Percentiles rank a stretch among this genome's conserved stretches.
These are phyloP conservation scores for Citeromyces siamensis DNA, from an alignment of 1,139 yeast genomes.

Conservation along the genomic window DNA sequence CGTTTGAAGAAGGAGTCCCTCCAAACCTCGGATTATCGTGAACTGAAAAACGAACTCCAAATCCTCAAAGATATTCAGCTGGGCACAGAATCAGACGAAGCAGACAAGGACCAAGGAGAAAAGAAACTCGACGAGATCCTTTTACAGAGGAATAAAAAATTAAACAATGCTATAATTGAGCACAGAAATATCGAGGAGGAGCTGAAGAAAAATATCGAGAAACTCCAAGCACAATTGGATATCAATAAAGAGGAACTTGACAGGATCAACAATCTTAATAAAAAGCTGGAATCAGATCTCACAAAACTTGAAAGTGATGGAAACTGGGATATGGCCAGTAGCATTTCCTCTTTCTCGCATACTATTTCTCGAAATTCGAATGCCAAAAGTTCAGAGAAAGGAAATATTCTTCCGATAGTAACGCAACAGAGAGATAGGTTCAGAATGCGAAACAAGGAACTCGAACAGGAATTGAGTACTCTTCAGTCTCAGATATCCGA, in stretches of 20 bases:
- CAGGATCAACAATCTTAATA: constrained; percentile 30
- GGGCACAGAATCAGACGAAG: constrained; percentile 26
- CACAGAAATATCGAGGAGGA: constrained; percentile 40
- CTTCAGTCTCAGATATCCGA: constrained; percentile 41
- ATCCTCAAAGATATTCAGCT: constrained; percentile 68
- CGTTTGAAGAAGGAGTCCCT: constrained; percentile 33
- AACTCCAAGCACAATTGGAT: constrained; percentile 27
- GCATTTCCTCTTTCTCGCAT: constrained; percentile 48
- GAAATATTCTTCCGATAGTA: constrained; percentile 69
- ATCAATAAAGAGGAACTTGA: constrained; percentile 21
- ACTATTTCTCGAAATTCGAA: constrained; percentile 27
- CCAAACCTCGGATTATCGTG: constrained; percentile 55
- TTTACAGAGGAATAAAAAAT: constrained; percentile 44
- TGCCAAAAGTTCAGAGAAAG: constrained; percentile 14
- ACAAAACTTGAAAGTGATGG: constrained; percentile 14
- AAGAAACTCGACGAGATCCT: constrained; percentile 30
- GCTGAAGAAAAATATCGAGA: constrained; percentile 23
- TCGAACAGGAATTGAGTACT: constrained; percentile 70
- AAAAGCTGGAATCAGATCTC: constrained; percentile 63
- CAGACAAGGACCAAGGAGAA: constrained; percentile 16
- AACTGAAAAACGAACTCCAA: constrained; percentile 60
- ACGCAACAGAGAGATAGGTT: constrained; percentile 94
- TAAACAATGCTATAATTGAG: constrained; percentile 47
- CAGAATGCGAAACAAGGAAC: constrained; percentile 64
- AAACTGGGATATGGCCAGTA: constrained; percentile 53